phyloP scores from a whole-genome alignment of 768 basidiomycete species.

The Calocera viscosa region DNA sequence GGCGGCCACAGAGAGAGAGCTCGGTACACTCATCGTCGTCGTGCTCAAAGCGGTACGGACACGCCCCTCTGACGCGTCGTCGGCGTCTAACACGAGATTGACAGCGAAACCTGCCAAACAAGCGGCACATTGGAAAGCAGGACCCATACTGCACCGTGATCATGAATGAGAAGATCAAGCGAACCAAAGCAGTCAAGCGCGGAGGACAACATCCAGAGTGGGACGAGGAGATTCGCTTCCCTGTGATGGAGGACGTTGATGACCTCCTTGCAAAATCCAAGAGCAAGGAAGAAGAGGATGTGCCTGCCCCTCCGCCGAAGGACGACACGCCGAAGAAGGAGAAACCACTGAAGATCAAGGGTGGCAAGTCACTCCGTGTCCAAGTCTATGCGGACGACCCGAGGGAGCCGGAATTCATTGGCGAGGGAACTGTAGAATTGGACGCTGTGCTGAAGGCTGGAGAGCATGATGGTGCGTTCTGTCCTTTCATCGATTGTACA shows the following conservation, averaged over 20 bases:
- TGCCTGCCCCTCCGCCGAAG: constrained; percentile 54
- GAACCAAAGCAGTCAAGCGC: constrained; percentile 87
- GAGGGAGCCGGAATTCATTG: constrained; percentile 90
- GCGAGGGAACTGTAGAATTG: constrained; percentile 77
- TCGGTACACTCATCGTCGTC: constrained; percentile 89
- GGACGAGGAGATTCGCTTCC: constrained; percentile 96
- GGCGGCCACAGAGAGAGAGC: constrained; percentile 34
- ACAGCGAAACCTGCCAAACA: constrained; percentile 80
- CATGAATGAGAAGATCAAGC: constrained; percentile 68
- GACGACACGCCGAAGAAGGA: constrained; percentile 35
- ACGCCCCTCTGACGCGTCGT: constrained; percentile 19
- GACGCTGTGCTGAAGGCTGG: constrained; percentile 86
- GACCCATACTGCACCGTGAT: constrained; percentile 84
- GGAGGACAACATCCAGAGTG: constrained; percentile 98
- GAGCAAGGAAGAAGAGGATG: constrained; percentile 18
- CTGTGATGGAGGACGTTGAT: constrained; percentile 63
- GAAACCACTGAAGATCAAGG: constrained; percentile 39
- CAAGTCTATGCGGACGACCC: constrained; percentile 91
- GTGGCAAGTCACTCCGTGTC: constrained; percentile 62
- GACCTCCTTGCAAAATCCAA: constrained; percentile 38
- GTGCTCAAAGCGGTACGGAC: constrained; percentile 77
- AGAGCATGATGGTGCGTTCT: constrained; percentile 78
- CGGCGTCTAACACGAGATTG: background rate
- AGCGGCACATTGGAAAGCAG: constrained; percentile 89
- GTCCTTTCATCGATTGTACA: background rate